These are phyloP conservation scores for Spathaspora arborariae DNA, from an alignment of 805 yeast genomes.

Conservation along the genomic window DNA sequence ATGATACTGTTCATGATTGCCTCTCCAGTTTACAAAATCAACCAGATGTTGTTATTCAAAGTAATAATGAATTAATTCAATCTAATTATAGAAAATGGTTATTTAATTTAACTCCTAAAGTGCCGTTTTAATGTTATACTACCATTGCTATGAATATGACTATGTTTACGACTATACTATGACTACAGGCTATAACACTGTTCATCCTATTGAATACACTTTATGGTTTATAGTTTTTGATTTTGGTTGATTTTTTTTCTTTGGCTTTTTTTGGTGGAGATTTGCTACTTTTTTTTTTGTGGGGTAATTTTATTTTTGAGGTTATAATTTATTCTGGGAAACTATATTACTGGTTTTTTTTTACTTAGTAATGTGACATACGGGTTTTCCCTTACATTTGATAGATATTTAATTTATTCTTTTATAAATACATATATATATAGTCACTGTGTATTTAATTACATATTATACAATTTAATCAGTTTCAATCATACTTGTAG, in stretches of 20 bases:
- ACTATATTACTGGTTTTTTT: neutral
- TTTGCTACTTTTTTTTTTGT: neutral
- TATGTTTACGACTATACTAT: neutral
- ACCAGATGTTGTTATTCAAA: constrained; percentile 7
- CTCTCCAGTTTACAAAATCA: neutral
- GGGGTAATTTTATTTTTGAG: neutral
- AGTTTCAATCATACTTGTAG: neutral
- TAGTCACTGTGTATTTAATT: neutral
- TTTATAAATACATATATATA: no score
- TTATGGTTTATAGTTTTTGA: no score
- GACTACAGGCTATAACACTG: no score
- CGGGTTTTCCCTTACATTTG: neutral
- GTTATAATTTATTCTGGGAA: neutral
- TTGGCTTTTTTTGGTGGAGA: neutral
- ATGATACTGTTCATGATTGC: constrained; percentile 1
- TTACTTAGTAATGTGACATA: no score
- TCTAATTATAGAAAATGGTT: constrained; percentile 26
- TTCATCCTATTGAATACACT: neutral
- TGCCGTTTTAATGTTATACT: constrained; percentile 2
- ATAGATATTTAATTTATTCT: neutral
- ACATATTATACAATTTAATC: no score
- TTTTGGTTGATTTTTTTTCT: neutral
- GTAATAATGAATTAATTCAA: constrained; percentile 15
- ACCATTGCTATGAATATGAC: neutral
- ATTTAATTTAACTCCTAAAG: constrained; percentile 13